A percentile compares a stretch with the other conserved stretches of the same genome.
These are phyloP conservation scores for Pichia sp. DNA, from an alignment of 1,139 yeast genomes.

Conservation along the genomic window DNA sequence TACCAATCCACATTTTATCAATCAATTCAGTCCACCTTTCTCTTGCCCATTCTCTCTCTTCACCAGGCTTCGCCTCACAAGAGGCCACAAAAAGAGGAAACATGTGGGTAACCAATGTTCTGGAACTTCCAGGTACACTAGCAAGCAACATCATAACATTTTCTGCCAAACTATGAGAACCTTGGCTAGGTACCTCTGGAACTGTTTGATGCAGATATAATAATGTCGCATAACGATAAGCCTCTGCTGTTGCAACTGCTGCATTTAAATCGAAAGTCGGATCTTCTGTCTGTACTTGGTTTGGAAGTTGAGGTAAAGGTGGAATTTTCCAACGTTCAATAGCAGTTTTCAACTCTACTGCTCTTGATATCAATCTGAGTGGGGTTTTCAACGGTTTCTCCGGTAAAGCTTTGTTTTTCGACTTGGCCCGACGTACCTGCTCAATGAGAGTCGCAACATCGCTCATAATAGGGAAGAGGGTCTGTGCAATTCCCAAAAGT, in stretches of 20 bases:
- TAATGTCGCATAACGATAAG: conserved; percentile 56
- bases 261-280: conserved; percentile 54
- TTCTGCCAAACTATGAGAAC: conserved; percentile 56
- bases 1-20: conserved; percentile 59
- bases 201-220: conserved; percentile 64
- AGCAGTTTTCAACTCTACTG: conserved; percentile 49
- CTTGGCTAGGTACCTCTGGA: conserved; percentile 57
- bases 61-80: conserved; percentile 57
- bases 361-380: conserved; percentile 47
- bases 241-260: conserved; percentile 66
- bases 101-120: conserved; percentile 55
- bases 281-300: conserved; percentile 39
- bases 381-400: conserved; percentile 35
- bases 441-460: conserved; percentile 55
- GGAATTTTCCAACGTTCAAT: conserved; percentile 55
- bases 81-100: conserved; percentile 62
- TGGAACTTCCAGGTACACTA: conserved; percentile 58
- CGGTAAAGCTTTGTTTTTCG: conserved; percentile 17
- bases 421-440: conserved; percentile 38
- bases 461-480: conserved; percentile 59
- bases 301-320: conserved; percentile 24
- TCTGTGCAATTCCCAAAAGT: conserved; percentile 61
- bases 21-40: conserved; percentile 56
- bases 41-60: conserved; percentile 60
- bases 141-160: conserved; percentile 57